Evolutionary conservation across 805 yeast genomes (phyloP).

Genomic region (Yamadazyma laniorum): DNA sequence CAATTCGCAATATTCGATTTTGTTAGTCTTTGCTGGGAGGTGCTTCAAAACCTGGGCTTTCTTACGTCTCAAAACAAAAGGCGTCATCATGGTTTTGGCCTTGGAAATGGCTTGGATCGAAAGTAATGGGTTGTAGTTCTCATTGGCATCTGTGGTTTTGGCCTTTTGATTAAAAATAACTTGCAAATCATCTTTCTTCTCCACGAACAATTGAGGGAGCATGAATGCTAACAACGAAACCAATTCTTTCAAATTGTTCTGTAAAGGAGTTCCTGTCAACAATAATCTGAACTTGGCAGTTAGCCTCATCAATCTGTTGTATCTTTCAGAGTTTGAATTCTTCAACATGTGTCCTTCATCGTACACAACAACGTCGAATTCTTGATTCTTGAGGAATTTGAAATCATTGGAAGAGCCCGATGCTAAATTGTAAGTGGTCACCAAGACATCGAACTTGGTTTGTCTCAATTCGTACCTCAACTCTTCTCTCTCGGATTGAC

Average conservation of each 20-base stretch:
- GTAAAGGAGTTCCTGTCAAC: constrained; percentile 96
- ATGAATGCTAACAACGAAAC: constrained; percentile 90
- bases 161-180: constrained; percentile 86
- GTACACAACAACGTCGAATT: constrained; percentile 85
- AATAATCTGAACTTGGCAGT: constrained; percentile 80
- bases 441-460: constrained; percentile 76
- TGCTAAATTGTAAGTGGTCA: constrained; percentile 91
- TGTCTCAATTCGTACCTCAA: constrained; percentile 66
- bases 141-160: constrained; percentile 51
- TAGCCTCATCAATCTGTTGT: constrained; percentile 79
- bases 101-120: constrained; percentile 89
- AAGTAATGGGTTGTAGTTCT: constrained; percentile 69
- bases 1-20: constrained; percentile 65
- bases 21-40: constrained; percentile 73
- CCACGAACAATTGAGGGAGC: constrained; percentile 76
- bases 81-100: constrained; percentile 98
- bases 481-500: constrained; percentile 79
- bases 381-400: constrained; percentile 67
- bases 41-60: constrained; percentile 90
- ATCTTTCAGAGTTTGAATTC: constrained; percentile 85
- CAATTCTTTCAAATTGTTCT: constrained; percentile 85
- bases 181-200: constrained; percentile 77
- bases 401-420: constrained; percentile 82
- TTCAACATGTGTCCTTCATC: constrained; percentile 98
- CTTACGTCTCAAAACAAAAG: constrained; percentile 88